These are phyloP conservation scores for Mycena capillaripes DNA, from an alignment of 768 basidiomycete genomes.

Conservation along the genomic window DNA sequence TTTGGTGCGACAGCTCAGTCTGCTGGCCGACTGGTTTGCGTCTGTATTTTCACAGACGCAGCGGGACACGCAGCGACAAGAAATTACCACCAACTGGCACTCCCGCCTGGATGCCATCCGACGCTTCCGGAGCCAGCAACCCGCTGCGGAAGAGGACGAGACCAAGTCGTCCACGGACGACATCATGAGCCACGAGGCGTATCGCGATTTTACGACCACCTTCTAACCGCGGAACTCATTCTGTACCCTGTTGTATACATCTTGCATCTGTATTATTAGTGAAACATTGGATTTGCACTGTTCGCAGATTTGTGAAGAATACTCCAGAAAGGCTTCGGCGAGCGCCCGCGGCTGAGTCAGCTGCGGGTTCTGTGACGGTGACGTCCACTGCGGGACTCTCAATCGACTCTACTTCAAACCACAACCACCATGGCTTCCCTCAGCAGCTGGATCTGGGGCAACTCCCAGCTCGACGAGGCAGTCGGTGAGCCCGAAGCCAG, in stretches of 20 bases:
- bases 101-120: constrained; percentile 84
- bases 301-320: background rate
- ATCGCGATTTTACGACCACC: constrained; percentile 70
- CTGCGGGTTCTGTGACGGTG: background rate
- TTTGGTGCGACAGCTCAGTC: constrained; percentile 89
- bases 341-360: constrained; percentile 4
- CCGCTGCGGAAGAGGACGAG: constrained; percentile 38
- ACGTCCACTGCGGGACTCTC: constrained; percentile 25
- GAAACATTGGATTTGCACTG: constrained; percentile 21
- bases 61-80: constrained; percentile 75
- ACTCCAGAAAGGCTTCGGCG: background rate
- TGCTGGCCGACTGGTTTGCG: constrained; percentile 92
- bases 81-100: constrained; percentile 93
- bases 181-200: constrained; percentile 65
- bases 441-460: constrained; percentile 84
- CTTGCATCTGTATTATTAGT: constrained; percentile 39
- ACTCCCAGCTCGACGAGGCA: constrained; percentile 86
- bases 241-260: constrained; percentile 32
- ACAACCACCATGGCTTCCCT: constrained; percentile 65
- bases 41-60: constrained; percentile 85
- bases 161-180: constrained; percentile 46
- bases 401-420: constrained; percentile 21
- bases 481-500: constrained; percentile 75
- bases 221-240: constrained; percentile 50
- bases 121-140: constrained; percentile 67